Conservation (phyloP, 2,329 filamentous ascomycete species). For the Xylariaceae sp. region DNA sequence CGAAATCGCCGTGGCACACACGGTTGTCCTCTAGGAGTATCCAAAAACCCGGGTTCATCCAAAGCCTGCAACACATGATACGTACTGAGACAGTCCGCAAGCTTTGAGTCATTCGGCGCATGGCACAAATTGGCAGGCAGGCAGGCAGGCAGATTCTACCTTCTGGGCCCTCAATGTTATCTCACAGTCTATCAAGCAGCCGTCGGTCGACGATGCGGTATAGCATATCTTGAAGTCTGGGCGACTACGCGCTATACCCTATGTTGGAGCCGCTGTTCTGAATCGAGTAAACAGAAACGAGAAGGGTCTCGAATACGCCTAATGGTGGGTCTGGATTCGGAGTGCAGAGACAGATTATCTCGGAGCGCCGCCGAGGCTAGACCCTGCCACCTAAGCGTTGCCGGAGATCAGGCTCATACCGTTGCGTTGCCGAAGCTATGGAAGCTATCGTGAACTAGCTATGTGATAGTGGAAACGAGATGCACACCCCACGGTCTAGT, state of each 20-base stretch:
- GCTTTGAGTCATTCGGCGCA: constrained; percentile 7
- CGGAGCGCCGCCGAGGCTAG: constrained; percentile 14
- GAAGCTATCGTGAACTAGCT: constrained; percentile 28
- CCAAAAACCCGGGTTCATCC: constrained; percentile 17
- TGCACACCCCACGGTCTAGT: constrained; percentile 17
- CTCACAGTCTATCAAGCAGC: constrained; percentile 22
- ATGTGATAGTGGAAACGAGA: constrained; percentile 16
- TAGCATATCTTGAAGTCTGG: constrained; percentile 16
- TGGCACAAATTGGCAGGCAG: constrained; percentile 19
- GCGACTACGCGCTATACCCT: constrained; percentile 29
- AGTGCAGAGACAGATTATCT: constrained; percentile 19
- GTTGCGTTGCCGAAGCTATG: constrained; percentile 28
- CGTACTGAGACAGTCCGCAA: neutral
- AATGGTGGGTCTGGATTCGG: constrained; percentile 33
- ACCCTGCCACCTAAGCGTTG: constrained; percentile 13
- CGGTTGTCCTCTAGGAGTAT: constrained; percentile 2
- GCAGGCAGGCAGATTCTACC: too few relatives aligned
- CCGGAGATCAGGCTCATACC: constrained; percentile 20
- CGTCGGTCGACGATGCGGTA: constrained; percentile 19
- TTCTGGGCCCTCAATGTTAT: constrained; percentile 11
- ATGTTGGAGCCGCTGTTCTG: constrained; percentile 31
- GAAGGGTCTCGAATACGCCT: constrained; percentile 35
- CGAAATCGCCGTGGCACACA: constrained; percentile 6
- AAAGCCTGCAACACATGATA: neutral
- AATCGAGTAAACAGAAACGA: constrained; percentile 41